phyloP scores from a whole-genome alignment of 208 protist genomes.

The Leishmania mexicana region DNA sequence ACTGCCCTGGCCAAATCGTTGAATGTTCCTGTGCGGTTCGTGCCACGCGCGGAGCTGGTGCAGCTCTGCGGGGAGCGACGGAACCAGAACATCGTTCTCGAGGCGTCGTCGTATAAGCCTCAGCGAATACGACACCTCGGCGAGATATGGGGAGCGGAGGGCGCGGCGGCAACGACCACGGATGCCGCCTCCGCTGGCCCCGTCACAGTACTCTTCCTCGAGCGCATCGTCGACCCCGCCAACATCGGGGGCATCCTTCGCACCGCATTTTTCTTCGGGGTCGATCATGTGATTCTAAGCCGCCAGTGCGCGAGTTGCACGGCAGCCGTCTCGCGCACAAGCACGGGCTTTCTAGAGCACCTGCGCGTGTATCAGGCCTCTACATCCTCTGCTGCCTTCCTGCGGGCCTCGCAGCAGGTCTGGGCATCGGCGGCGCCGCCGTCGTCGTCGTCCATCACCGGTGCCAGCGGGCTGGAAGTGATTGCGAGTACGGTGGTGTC shows the following conservation, averaged over 20 bases:
- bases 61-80: constrained; percentile 81
- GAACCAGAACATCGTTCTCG: constrained; percentile 82
- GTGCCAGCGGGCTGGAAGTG: constrained; percentile 10
- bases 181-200: neutral
- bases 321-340: constrained; percentile 64
- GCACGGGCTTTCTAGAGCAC: constrained; percentile 78
- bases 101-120: constrained; percentile 55
- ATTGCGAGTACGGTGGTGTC: constrained; percentile 26
- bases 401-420: constrained; percentile 18
- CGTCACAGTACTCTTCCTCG: constrained; percentile 58
- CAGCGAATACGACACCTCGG: constrained; percentile 15
- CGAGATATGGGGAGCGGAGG: constrained; percentile 13
- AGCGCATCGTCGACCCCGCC: constrained; percentile 77
- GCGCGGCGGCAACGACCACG: neutral
- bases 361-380: constrained; percentile 50
- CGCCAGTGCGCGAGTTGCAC: constrained; percentile 68
- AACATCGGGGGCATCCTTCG: constrained; percentile 81
- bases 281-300: constrained; percentile 69
- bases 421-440: neutral
- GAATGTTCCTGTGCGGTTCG: constrained; percentile 52
- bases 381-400: constrained; percentile 41
- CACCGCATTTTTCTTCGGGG: constrained; percentile 72
- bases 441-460: neutral
- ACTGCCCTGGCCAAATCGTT: constrained; percentile 53
- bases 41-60: constrained; percentile 67